phyloP scores from a whole-genome alignment of 2,329 filamentous ascomycete genomes.

The Coleophoma eucalyptorum region DNA sequence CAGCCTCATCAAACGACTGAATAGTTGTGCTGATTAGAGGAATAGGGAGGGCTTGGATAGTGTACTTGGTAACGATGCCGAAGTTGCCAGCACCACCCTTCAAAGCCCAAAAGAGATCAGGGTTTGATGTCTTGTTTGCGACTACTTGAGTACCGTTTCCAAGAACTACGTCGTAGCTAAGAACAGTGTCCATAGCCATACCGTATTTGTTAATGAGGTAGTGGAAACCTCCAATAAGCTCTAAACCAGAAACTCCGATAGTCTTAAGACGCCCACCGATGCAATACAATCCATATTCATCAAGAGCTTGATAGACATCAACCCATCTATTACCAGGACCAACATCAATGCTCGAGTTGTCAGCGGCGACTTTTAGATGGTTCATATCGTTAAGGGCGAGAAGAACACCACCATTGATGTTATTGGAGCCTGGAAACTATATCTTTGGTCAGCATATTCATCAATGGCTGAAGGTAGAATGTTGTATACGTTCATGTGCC shows the following conservation, averaged over 20 bases:
- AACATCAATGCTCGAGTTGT: constrained; percentile 24
- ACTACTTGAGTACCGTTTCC: constrained; percentile 1
- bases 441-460: not conserved
- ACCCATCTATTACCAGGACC: constrained; percentile 31
- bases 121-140: constrained; percentile 4
- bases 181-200: constrained; percentile 3
- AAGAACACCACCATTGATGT: constrained; percentile 32
- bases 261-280: constrained; percentile 28
- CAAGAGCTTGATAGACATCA: constrained; percentile 29
- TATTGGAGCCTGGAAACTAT: constrained; percentile 5
- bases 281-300: constrained; percentile 23
- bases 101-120: constrained; percentile 25
- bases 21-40: constrained; percentile 9
- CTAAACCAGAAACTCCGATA: constrained; percentile 35
- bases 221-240: constrained; percentile 14
- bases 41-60: constrained; percentile 22
- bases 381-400: constrained; percentile 35
- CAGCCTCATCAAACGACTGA: constrained; percentile 6
- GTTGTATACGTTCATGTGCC: constrained; percentile 15
- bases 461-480: not conserved
- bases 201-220: constrained; percentile 5
- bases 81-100: constrained; percentile 27
- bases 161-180: constrained; percentile 4
- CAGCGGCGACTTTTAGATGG: constrained; percentile 16
- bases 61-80: constrained; percentile 27